A percentile compares a stretch with the other conserved stretches of the same genome.
These are phyloP conservation scores for Daldinia childiae DNA, from an alignment of 495 filamentous ascomycete species.

Conservation along the genomic window DNA sequence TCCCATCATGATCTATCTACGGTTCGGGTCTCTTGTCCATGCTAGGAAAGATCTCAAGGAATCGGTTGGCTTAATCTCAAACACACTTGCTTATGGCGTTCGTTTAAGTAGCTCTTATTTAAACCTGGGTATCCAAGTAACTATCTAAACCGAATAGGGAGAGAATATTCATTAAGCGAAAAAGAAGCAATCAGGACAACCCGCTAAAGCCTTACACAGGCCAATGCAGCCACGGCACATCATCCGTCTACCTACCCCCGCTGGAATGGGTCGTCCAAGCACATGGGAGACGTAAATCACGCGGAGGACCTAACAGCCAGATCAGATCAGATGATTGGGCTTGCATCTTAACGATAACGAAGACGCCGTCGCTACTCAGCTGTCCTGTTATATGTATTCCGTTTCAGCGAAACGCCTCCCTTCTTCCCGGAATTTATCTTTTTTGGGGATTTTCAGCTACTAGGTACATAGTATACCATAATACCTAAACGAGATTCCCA, in stretches of 20 bases:
- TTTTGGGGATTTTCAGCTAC: neutral
- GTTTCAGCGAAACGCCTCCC: too few species aligned
- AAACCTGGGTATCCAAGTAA: neutral
- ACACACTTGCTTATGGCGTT: conserved; percentile 19
- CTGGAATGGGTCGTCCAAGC: neutral
- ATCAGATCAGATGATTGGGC: conserved; percentile 20
- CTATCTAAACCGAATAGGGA: neutral
- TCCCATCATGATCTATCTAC: neutral
- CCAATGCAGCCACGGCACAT: conserved; percentile 40
- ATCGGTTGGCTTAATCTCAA: conserved; percentile 18
- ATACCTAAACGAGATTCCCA: neutral
- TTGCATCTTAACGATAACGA: conserved; percentile 3
- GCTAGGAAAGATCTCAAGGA: conserved; percentile 2
- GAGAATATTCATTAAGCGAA: neutral
- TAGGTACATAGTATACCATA: neutral
- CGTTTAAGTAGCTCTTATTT: neutral
- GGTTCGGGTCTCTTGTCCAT: conserved; percentile 1
- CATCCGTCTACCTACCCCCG: conserved; percentile 20
- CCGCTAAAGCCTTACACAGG: neutral
- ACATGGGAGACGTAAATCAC: conserved; percentile 1
- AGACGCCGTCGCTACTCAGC: too few species aligned
- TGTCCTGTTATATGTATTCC: too few species aligned
- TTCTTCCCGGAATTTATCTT: neutral
- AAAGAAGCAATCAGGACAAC: conserved; percentile 19
- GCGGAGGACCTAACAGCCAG: neutral